Evolutionary conservation across 164 flowering plant genomes (phyloP), one percentile per base, ranked within the genome.

Genomic region (Nymphaea thermarum): DNA sequence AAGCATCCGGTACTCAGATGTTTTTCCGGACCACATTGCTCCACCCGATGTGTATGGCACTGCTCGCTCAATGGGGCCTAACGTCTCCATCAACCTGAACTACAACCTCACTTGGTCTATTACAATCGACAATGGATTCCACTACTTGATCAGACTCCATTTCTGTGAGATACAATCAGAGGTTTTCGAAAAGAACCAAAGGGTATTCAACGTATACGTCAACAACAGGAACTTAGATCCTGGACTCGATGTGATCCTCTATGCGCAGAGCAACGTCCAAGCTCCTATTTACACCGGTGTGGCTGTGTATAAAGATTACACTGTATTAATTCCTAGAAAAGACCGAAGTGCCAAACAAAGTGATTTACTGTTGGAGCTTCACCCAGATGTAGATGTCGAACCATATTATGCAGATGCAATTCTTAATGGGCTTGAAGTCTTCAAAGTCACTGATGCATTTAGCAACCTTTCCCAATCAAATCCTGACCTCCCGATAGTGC

Each of bases 131-230:
- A 68, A 88, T 0, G 87, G 87, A 1, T 93, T 90, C 69, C 18
- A n/a, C 18, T 93, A 90, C 77, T 76, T 93, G 68, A 89, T 88
- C 8, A 80, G 98, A 86, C 91, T 93, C 45, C 98, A 93, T 77
- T 90, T 93, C 77, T 93, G 98, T n/a, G n/a, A n/a, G n/a, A n/a
- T n/a, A n/a, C n/a, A n/a, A n/a, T n/a, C n/a, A n/a, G n/a, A n/a
- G n/a, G n/a, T n/a, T n/a, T n/a, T n/a, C n/a, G n/a, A n/a, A n/a
- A n/a, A n/a, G n/a, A 88, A 93, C 75, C 89, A 93, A 71, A 80
- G 93, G 65, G 85, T 82, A 53, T 93, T 93, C 67, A 41, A 73
- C 4, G 82, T 93, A 70, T 86, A 63, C 72, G 69, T 93, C 68
- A 78, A 81, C 61, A 90, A 90, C 69, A 85, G 83, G 79, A 90